These are phyloP conservation scores for Lathyrus oleraceus DNA, from an alignment of 306 rosid species.

Conservation along the genomic window DNA sequence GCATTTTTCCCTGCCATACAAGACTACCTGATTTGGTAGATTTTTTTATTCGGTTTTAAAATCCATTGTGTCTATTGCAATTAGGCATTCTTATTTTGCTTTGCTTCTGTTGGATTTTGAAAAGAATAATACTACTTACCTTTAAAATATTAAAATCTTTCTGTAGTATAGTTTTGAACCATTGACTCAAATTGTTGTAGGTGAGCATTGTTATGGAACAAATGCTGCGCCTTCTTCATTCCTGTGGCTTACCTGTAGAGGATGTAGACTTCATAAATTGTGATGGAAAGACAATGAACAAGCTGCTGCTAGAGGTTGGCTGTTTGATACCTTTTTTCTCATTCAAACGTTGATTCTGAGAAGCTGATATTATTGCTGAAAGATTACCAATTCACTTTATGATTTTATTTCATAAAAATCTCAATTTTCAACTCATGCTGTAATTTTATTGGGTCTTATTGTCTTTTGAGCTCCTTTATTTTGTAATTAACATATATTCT, in stretches of 20 bases:
- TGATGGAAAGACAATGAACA: conserved; percentile 95
- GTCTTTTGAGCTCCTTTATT: conserved; percentile 17
- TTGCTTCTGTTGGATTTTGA: neutral
- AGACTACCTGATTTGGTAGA: neutral
- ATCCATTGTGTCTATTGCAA: conserved; percentile 9
- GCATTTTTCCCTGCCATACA: neutral
- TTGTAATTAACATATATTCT: conserved; percentile 4
- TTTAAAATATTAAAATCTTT: conserved; percentile 3
- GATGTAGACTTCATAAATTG: conserved; percentile 89
- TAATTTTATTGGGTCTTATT: neutral
- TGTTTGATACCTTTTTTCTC: conserved; percentile 15
- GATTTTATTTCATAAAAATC: conserved; percentile 11
- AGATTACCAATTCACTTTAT: conserved; percentile 8
- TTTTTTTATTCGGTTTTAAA: conserved; percentile 3
- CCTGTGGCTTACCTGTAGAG: conserved; percentile 81
- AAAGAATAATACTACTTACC: neutral
- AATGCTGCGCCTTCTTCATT: conserved; percentile 88
- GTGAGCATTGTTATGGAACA: conserved; percentile 99
- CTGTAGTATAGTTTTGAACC: neutral
- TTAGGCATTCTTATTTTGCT: conserved; percentile 9
- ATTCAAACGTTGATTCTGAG: neutral
- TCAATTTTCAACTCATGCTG: conserved; percentile 29
- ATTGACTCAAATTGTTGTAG: conserved; percentile 46
- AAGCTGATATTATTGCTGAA: conserved; percentile 17
- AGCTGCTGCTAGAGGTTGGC: conserved; percentile 74